Conservation (phyloP, 1,139 yeast genomes). For the Blastobotrys petasosporus region DNA sequence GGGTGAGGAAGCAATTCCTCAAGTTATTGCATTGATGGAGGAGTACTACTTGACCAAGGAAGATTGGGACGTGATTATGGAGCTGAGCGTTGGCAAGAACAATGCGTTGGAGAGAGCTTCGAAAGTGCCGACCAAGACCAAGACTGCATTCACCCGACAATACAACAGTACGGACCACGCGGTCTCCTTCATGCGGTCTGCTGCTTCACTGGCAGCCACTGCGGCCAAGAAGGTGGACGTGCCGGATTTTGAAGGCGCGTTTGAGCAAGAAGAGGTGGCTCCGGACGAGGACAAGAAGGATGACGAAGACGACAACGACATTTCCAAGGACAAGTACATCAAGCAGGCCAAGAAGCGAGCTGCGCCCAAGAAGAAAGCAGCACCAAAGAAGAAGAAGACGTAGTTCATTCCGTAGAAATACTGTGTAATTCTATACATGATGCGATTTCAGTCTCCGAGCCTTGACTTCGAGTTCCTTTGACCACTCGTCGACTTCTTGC, state of each 20-base stretch:
- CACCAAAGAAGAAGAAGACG: slow-evolving; percentile 11
- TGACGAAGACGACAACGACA: slow-evolving; percentile 37
- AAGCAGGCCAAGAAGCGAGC: slow-evolving; percentile 33
- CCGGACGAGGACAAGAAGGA: slow-evolving; percentile 50
- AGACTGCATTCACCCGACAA: slow-evolving; percentile 77
- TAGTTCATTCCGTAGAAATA: neutral
- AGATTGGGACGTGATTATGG: slow-evolving; percentile 86
- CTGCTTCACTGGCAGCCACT: slow-evolving; percentile 40
- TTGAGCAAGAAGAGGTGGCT: slow-evolving; percentile 51
- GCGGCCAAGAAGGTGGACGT: slow-evolving; percentile 29
- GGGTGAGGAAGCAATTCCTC: slow-evolving; percentile 58
- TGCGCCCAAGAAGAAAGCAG: slow-evolving; percentile 14
- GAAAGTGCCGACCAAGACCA: slow-evolving; percentile 65
- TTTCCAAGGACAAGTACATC: slow-evolving; percentile 54
- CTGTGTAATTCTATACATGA: neutral
- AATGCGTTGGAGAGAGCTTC: slow-evolving; percentile 41
- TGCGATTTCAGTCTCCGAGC: slow-evolving; percentile 23
- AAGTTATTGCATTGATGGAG: slow-evolving; percentile 68
- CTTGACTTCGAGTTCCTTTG: slow-evolving; percentile 46
- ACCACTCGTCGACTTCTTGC: slow-evolving; percentile 56
- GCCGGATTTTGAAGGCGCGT: slow-evolving; percentile 55
- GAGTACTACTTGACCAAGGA: slow-evolving; percentile 78
- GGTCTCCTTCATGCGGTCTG: slow-evolving; percentile 71
- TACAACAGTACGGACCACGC: slow-evolving; percentile 79
- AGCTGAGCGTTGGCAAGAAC: slow-evolving; percentile 64